Conservation (phyloP, 306 rosid species). For the Ceratonia siliqua region DNA sequence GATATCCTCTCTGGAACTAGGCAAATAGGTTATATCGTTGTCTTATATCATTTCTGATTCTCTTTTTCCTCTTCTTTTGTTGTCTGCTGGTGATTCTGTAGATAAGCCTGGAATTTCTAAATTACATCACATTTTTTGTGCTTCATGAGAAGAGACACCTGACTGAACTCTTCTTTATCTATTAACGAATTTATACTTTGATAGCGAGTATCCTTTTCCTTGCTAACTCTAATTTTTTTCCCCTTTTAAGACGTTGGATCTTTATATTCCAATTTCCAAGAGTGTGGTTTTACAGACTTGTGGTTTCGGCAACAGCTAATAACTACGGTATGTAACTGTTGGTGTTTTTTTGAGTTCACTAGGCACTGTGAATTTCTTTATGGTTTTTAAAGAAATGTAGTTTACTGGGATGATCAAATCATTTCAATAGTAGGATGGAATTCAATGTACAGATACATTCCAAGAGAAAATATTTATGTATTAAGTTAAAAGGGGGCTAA, state of each 20-base stretch:
- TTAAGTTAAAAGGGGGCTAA: no score
- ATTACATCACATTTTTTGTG: background rate
- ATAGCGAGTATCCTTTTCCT: background rate
- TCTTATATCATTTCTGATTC: background rate
- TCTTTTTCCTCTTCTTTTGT: background rate
- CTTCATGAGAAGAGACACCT: no score
- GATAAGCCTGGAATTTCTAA: background rate
- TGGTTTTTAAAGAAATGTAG: background rate
- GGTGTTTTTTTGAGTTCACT: background rate
- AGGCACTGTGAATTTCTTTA: background rate
- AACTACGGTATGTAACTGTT: background rate
- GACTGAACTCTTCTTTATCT: no score
- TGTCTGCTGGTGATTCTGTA: background rate
- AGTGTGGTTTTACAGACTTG: background rate
- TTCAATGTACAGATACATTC: background rate
- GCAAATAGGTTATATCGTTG: slow-evolving; percentile 20
- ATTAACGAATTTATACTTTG: background rate
- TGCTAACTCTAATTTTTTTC: background rate
- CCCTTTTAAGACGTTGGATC: background rate
- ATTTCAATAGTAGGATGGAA: background rate
- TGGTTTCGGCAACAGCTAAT: background rate
- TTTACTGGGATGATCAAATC: background rate
- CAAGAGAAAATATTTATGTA: background rate
- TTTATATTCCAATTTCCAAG: background rate
- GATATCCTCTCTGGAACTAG: slow-evolving; percentile 22